These are phyloP conservation scores for Rhizophagus sp. DNA, from an alignment of 192 early-diverging fungal species.

Conservation along the genomic window DNA sequence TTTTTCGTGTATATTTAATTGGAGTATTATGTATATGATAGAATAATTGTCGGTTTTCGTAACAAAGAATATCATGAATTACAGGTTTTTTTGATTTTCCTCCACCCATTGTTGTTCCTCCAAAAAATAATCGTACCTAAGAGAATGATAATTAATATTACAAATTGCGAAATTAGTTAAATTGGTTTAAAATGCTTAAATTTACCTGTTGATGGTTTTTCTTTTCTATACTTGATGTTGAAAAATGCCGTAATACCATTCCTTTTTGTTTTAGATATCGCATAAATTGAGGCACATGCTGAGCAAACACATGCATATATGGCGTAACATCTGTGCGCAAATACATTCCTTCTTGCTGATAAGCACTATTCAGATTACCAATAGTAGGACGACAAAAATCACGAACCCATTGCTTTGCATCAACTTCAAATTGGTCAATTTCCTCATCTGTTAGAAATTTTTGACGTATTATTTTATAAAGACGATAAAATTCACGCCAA, in stretches of 20 bases:
- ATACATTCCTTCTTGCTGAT: not conserved
- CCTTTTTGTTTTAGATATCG: not conserved
- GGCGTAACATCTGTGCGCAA: not conserved
- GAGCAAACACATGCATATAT: slow-evolving; percentile 13
- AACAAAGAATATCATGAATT: no score
- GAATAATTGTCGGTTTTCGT: no score
- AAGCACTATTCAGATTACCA: not conserved
- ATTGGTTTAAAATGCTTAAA: not conserved
- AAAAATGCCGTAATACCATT: not conserved
- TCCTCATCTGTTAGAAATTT: not conserved
- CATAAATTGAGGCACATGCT: not conserved
- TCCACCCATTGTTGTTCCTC: no score
- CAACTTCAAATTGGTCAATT: not conserved
- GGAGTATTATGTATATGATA: no score
- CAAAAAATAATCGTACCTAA: no score
- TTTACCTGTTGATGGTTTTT: not conserved
- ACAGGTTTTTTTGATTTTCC: no score
- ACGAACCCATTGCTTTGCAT: slow-evolving; percentile 4
- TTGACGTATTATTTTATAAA: not conserved
- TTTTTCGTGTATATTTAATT: no score
- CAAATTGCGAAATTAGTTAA: no score
- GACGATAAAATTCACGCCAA: not conserved
- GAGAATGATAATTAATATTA: no score
- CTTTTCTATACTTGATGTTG: slow-evolving; percentile 4
- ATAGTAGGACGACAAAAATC: not conserved